Base-by-base conservation (phyloP, 1,139 yeast genomes). In the Geotrichum phurueaensis region DNA sequence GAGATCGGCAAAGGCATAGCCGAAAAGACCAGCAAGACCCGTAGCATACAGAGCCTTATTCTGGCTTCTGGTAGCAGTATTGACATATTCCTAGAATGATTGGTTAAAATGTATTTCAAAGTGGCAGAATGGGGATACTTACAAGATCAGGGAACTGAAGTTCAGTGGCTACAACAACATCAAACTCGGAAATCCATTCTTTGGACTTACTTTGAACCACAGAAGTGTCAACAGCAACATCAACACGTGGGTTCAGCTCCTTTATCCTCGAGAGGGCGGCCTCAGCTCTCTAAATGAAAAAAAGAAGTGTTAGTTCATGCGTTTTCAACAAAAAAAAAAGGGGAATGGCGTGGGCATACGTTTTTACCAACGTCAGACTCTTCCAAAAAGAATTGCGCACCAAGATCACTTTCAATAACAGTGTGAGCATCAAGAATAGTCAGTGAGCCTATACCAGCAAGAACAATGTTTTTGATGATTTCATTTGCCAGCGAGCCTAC, bases 401-500 rank as follows among this genome's bases (percentile, higher is more conserved):
- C 84, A 62, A 89, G 80, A 69, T 91, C 97, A 51, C 81, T 83
- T 50, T 81, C 87, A 1, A 73, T 70, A 0, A 90, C 83, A 0
- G 60, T 65, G 3, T 85, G 76, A 36, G 76, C 68, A 74, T 94
- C 98, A 63, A 87, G 73, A 0, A 94, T 77, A 29, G 88, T 87
- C 47, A 94, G 75, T 1, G 87, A 77, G 13, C 96, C 96, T 61
- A 94, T 78, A 2, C 99, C 99, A 43, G 97, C 96, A 51, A 94
- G 79, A 15, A 89, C 94, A 58, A 94, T 75, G 73, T 92, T 92
- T 74, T 94, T 94, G 51, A 87, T 85, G 15, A 86, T 80, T 71
- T 91, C 97, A 31, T 86, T 84, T 3, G 95, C 94, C 12, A 87
- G 78, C 0, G 89, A 89, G 10, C 90, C 86, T 39, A 88, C 68